Base-by-base conservation (phyloP, 257 asterid genomes). In the Plantago elongata region DNA sequence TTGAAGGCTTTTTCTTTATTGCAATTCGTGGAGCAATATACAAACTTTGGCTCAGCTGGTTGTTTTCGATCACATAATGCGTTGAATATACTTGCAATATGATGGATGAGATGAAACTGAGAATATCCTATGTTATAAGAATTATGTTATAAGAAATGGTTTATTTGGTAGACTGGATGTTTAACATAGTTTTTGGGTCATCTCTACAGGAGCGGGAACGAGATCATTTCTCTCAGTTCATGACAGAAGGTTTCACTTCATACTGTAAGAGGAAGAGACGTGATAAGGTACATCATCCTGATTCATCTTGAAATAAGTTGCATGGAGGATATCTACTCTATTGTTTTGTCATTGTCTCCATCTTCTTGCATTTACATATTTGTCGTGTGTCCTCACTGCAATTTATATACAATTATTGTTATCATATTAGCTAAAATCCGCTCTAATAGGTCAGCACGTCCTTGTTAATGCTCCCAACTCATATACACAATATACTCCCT, bases 231-330 rank as follows among this genome's bases (percentile, higher is more conserved):
- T 87, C 94, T 7, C 99, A 93, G 86, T 93, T 93, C 57, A 78
- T 93, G 54, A 93, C 96, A 27, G 99, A 93, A 79, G 96, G 99
- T 60, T 93, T 93, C 75, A 87, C 94, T 74, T 85, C 99, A 57
- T 93, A 93, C 60, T 93, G 99, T 73, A 93, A 89, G 92, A 85
- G 99, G 78, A 93, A 93, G 75, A 82, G 97, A 74, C 81, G 96
- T 72, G 97, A 89, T 69, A 90, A 89, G 96, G 97, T 87, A 78
- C 48, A 29, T 61, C 7, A 7, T 38, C 48, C 40, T 51, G 6
- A 57, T 10, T 69, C 42, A 42, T 59, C 40, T 18, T 14, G 5
- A 42, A 15, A 61, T 5, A 6, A 34, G 8, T 4, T 1, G 40
- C 40, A 1, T 7, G 0, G 8, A 4, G 8, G 4, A 34, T 34